phyloP scores from a whole-genome alignment of 495 filamentous ascomycete species.

The Xylaria bambusicola region DNA sequence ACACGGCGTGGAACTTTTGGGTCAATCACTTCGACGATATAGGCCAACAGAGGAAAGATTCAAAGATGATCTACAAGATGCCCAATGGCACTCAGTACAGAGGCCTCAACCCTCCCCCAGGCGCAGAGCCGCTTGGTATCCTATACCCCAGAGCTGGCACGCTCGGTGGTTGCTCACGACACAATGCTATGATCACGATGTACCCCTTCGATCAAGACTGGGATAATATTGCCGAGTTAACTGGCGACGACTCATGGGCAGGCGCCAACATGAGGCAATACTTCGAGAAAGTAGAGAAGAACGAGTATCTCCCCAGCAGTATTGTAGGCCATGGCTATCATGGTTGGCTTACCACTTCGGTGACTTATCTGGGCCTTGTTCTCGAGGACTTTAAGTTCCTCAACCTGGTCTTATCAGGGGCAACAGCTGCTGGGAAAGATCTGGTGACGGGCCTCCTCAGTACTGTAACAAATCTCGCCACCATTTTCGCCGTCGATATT shows the following conservation, averaged over 20 bases:
- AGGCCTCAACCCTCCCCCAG: slow-evolving; percentile 6
- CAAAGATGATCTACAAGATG: slow-evolving; percentile 48
- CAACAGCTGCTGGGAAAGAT: slow-evolving; percentile 36
- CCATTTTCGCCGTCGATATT: slow-evolving; percentile 45
- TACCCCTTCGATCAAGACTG: slow-evolving; percentile 47
- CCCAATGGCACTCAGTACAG: slow-evolving; percentile 40
- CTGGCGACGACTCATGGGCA: slow-evolving; percentile 49
- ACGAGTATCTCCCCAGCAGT: slow-evolving; percentile 54
- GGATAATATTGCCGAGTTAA: slow-evolving; percentile 46
- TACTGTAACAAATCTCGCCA: slow-evolving; percentile 37
- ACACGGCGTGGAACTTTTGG: slow-evolving; percentile 51
- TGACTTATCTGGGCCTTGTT: slow-evolving; percentile 45
- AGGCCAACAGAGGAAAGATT: slow-evolving; percentile 43
- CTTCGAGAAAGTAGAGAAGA: slow-evolving; percentile 52
- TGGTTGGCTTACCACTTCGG: slow-evolving; percentile 50
- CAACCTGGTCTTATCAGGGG: slow-evolving; percentile 41
- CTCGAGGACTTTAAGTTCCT: slow-evolving; percentile 48
- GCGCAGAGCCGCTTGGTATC: slow-evolving; percentile 37
- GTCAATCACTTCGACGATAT: slow-evolving; percentile 49
- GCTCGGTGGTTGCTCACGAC: slow-evolving; percentile 50
- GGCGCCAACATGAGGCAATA: slow-evolving; percentile 50
- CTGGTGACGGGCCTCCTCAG: slow-evolving; percentile 34
- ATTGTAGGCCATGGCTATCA: slow-evolving; percentile 51
- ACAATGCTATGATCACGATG: slow-evolving; percentile 49
- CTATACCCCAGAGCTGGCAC: slow-evolving; percentile 48